Base-by-base conservation (phyloP, 768 basidiomycete genomes). In the Neoboletus brunneissimus region DNA sequence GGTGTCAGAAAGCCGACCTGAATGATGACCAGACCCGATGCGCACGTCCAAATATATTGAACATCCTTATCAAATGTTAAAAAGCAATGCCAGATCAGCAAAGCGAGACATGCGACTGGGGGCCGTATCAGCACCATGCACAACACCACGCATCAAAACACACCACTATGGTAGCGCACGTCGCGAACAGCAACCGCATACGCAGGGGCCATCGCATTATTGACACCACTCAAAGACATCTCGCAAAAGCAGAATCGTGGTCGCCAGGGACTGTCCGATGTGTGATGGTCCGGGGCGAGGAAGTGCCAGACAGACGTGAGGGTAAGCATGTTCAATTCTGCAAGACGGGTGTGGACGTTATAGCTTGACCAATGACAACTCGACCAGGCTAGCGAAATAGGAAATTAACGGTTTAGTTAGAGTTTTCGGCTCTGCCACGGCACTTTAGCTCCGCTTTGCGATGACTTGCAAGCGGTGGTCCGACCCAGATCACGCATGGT, bases 31-130 rank as follows among this genome's bases (percentile, higher is more conserved):
- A 46, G 29, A 43, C 4, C 27, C 5, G 18, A 11, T 18, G 49
- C 73, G 63, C 27, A 73, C 62, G 46, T 42, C 69, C 59, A 67
- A 27, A 71, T 52, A 13, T 51, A 67, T 0, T 49, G 35, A 38
- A 62, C 54, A 51, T 69, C 67, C 13, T 71, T 50, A 13, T 58
- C 58, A 2, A 68, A 29, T 7, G 55, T 64, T 12, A 58, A 9
- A 11, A 64, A 2, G 9, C 25, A 40, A 23, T 55, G 23, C 65
- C 64, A 65, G 16, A 61, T 37, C 13, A 65, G 27, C 35, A 65
- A 13, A 0, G 59, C 25, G 2, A 67, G 42, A 2, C 52, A 51
- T 47, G 56, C 54, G 5, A 58, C 64, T 67, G 27, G 18, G 0
- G 1, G 15, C 40, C 11, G 20, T 5, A 46, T 67, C 27, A 67